A percentile compares a stretch with the other conserved stretches of the same genome.
Conservation (phyloP, 1,139 yeast species). For the Kodamaea sp. region DNA sequence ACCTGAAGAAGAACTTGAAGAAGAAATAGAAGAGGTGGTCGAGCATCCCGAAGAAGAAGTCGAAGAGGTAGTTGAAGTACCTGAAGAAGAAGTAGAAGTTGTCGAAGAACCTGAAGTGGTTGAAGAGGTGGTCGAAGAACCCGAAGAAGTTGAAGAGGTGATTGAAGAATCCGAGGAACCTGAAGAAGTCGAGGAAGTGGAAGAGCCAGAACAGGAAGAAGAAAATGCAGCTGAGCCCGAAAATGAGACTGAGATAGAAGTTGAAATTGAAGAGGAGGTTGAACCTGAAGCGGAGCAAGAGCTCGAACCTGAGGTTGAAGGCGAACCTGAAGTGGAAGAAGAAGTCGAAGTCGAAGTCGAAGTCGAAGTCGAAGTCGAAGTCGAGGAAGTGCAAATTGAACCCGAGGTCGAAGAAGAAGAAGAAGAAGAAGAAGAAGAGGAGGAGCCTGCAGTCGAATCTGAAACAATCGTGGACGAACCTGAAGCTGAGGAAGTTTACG, state of each 20-base stretch:
- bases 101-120: constrained; percentile 7
- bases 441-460: constrained; percentile 1
- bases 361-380: constrained; percentile 2
- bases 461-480: not conserved
- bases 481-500: constrained; percentile 1
- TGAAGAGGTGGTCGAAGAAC: constrained; percentile 2
- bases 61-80: constrained; percentile 2
- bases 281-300: no score
- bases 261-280: no score
- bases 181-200: constrained; percentile 4
- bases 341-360: constrained; percentile 1
- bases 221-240: constrained; percentile 2
- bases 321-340: constrained; percentile 6
- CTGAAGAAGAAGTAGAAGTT: constrained; percentile 3
- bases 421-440: constrained; percentile 4
- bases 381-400: not conserved
- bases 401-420: constrained; percentile 1
- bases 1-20: constrained; percentile 6
- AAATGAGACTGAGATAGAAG: constrained; percentile 4
- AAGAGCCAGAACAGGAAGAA: constrained; percentile 5
- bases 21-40: constrained; percentile 3
- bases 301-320: no score
- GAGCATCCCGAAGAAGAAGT: constrained; percentile 4
- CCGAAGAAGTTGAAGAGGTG: constrained; percentile 1
- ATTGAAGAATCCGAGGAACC: not conserved